A percentile compares a stretch with the other conserved stretches of the same genome.
phyloP scores from a whole-genome alignment of 176 grass and related monocot genomes.

The Carex scoparia region DNA sequence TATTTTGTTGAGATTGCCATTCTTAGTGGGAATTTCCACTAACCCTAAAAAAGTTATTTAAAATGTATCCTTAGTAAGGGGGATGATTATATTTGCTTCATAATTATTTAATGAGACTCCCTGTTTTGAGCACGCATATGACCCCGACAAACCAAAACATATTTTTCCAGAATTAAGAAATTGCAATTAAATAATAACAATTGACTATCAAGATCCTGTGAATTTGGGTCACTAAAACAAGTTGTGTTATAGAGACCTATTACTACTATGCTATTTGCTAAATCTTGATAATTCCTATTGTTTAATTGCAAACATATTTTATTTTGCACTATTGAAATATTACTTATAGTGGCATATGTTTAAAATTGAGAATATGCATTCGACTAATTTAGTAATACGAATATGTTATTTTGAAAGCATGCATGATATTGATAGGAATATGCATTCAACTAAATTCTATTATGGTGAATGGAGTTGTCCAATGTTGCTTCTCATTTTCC shows the following conservation, averaged over 20 bases:
- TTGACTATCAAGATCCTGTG: background rate
- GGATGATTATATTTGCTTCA: background rate
- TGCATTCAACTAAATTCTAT: background rate
- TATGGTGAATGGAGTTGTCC: background rate
- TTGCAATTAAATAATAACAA: background rate
- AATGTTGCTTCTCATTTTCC: background rate
- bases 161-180: background rate
- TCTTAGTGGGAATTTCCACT: background rate
- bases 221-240: background rate
- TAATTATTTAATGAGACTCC: background rate
- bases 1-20: background rate
- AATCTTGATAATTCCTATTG: background rate
- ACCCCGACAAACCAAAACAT: background rate
- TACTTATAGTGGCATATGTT: background rate
- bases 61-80: background rate
- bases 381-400: background rate
- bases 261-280: slow-evolving; percentile 5
- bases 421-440: background rate
- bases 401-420: background rate
- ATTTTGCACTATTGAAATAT: background rate
- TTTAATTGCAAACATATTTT: background rate
- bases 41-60: background rate
- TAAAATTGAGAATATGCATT: background rate
- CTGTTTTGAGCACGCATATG: background rate
- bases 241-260: background rate